A percentile compares a stretch with the other conserved stretches of the same genome.
Conservation (phyloP, 1,284 basidiomycete species). For the Phellopilus nigrolimitatus region DNA sequence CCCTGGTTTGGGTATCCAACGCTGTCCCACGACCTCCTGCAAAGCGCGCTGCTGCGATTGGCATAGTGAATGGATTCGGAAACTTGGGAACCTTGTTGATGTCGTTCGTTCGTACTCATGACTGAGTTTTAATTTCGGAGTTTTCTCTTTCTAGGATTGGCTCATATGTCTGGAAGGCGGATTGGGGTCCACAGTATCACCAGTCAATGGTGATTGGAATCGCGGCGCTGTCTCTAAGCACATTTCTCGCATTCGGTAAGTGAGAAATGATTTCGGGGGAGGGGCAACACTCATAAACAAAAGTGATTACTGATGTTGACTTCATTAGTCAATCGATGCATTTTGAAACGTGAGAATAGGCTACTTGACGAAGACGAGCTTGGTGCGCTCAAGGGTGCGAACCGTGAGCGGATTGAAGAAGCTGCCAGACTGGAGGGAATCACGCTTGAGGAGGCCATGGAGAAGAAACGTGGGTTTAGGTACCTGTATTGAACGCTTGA, state of each 20-base stretch:
- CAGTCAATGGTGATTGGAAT: slow-evolving; percentile 36
- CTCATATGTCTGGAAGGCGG: slow-evolving; percentile 35
- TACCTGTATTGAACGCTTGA: slow-evolving; percentile 34
- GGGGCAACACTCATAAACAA: slow-evolving; percentile 17
- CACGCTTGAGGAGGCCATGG: slow-evolving; percentile 34
- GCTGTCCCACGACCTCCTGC: slow-evolving; percentile 60
- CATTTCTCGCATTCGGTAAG: slow-evolving; percentile 30
- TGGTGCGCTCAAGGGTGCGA: slow-evolving; percentile 29
- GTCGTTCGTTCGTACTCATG: slow-evolving; percentile 18
- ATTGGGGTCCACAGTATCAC: slow-evolving; percentile 37
- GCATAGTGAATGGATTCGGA: slow-evolving; percentile 37
- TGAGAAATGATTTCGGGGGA: slow-evolving; percentile 5
- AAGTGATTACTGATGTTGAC: background rate
- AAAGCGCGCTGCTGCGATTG: slow-evolving; percentile 46
- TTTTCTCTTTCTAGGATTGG: slow-evolving; percentile 28
- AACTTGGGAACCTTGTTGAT: slow-evolving; percentile 37
- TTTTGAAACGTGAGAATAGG: slow-evolving; percentile 34
- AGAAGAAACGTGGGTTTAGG: slow-evolving; percentile 37
- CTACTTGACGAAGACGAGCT: slow-evolving; percentile 33
- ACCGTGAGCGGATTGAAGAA: slow-evolving; percentile 34
- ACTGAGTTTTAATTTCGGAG: background rate
- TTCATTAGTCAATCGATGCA: slow-evolving; percentile 31
- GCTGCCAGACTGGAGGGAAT: slow-evolving; percentile 35
- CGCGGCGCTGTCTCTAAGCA: slow-evolving; percentile 28
- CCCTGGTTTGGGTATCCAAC: slow-evolving; percentile 59